Evolutionary conservation across 352 stramenopile species (phyloP), one percentile per base, ranked within the genome.

Genomic region (Phytophthora idaei): DNA sequence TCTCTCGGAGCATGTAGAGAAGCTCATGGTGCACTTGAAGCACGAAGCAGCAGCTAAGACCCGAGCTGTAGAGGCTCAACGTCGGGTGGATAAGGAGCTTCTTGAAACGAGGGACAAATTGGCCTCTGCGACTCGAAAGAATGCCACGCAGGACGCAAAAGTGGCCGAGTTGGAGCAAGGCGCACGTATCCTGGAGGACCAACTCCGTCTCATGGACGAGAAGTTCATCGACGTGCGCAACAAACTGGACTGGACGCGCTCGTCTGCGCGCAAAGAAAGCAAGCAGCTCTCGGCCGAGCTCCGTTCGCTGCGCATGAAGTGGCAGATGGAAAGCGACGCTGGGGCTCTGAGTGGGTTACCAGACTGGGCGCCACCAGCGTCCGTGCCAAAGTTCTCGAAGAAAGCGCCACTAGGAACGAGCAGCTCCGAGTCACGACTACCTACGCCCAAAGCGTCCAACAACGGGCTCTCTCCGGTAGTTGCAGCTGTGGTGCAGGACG

Each of bases 161-260:
- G 85, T 98, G 39, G 71, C 83, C 34, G 94, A 98, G 58, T 72
- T 99, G 10, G 87, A 96, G 71, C 93, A 99, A 75, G 95, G 93
- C 27, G 84, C 83, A 9, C 95, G 96, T 61, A 97, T 98, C 36
- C 76, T 99, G 12, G 95, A 99, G 75, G 95, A 98, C 57, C 96
- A 99, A 61, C 80, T 98, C 47, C 84, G 90, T 8, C 81, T 98
- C n/a, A 98, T 99, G 95, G 95, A 99, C 69, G 89, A 98, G 54
- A 98, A 98, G 74, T 98, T 98, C 71, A 97, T 98, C 57, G 95
- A 99, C 48, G 80, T 98, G n/a, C 80, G 95, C 57, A 96, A 90
- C 61, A 99, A 98, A 76, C 77, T 99, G 47, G 95, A 98, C 67
- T 98, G 91, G 89, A 98, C 92, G 28, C 78, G 95, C 7, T 78